Conservation (phyloP, 2,329 filamentous ascomycete genomes). For the Ophiostoma ips region DNA sequence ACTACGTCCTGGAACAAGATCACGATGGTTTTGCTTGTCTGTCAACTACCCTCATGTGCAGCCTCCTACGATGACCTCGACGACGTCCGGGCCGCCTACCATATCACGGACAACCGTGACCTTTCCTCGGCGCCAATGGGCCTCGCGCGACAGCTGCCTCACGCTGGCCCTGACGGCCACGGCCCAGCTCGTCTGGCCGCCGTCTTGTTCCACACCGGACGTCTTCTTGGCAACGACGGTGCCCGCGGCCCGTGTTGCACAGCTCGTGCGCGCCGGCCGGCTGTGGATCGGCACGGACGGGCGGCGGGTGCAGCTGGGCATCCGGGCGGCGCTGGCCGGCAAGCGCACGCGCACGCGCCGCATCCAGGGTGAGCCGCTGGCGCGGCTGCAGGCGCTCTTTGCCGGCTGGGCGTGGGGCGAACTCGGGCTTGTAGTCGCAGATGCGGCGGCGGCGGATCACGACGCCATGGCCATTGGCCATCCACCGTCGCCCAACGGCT, state of each 20-base stretch:
- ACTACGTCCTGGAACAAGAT: not conserved
- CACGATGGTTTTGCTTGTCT: not conserved
- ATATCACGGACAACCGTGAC: not conserved
- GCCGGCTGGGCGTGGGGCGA: constrained; percentile 1
- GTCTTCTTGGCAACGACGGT: not conserved
- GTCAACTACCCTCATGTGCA: not conserved
- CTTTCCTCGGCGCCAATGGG: constrained; percentile 3
- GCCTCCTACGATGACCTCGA: not conserved
- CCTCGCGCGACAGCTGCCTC: constrained; percentile 3
- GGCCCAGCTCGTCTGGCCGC: constrained; percentile 11
- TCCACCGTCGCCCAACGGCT: constrained; percentile 6
- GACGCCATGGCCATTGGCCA: constrained; percentile 6
- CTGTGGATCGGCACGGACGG: constrained; percentile 11
- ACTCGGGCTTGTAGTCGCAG: constrained; percentile 1
- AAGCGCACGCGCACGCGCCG: not conserved
- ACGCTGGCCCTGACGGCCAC: constrained; percentile 4
- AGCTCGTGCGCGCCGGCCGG: constrained; percentile 11
- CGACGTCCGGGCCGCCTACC: not conserved
- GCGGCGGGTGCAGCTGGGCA: constrained; percentile 4
- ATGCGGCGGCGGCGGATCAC: not conserved
- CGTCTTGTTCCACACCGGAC: not conserved
- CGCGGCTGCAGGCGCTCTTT: not conserved
- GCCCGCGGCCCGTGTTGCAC: constrained; percentile 8
- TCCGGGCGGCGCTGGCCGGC: constrained; percentile 5
- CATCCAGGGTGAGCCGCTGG: not conserved